phyloP scores from a whole-genome alignment of 768 basidiomycete genomes.

The Lactarius vividus region DNA sequence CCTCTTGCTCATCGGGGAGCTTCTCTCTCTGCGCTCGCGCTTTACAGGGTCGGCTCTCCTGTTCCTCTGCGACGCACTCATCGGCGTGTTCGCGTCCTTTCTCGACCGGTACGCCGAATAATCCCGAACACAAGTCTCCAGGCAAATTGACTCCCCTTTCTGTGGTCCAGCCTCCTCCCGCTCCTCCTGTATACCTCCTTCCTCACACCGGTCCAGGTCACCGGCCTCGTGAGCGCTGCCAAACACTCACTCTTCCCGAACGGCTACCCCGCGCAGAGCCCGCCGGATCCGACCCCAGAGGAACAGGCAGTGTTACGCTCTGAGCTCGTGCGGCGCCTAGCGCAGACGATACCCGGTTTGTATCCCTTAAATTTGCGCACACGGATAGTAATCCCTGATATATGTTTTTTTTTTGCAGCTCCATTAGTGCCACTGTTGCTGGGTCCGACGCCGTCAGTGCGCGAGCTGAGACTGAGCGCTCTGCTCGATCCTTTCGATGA shows the following conservation, averaged over 20 bases:
- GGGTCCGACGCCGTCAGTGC: slow-evolving; percentile 46
- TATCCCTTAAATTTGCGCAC: background rate
- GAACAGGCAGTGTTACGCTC: slow-evolving; percentile 63
- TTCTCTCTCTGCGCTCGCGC: slow-evolving; percentile 49
- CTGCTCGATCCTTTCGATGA: slow-evolving; percentile 62
- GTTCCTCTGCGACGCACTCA: slow-evolving; percentile 46
- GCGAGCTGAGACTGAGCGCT: slow-evolving; percentile 43
- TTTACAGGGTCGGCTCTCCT: slow-evolving; percentile 47
- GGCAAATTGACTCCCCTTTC: background rate
- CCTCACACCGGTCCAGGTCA: slow-evolving; percentile 50
- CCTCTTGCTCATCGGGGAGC: slow-evolving; percentile 47
- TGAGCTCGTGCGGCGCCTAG: slow-evolving; percentile 41
- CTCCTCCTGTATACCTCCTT: slow-evolving; percentile 59
- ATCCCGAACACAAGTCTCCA: background rate
- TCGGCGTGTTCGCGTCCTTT: slow-evolving; percentile 49
- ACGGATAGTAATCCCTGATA: background rate
- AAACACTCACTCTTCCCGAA: slow-evolving; percentile 83
- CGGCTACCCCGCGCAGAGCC: slow-evolving; percentile 77
- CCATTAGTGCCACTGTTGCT: slow-evolving; percentile 51
- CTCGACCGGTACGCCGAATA: slow-evolving; percentile 50
- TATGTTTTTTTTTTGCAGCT: slow-evolving; percentile 27
- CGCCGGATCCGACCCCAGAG: slow-evolving; percentile 71
- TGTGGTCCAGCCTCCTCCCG: slow-evolving; percentile 58
- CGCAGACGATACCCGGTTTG: slow-evolving; percentile 45
- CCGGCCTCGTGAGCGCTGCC: slow-evolving; percentile 50